Percentiles rank a stretch among this genome's conserved stretches.
These are phyloP conservation scores for Candida morakotiae DNA, from an alignment of 805 yeast species.

Conservation along the genomic window DNA sequence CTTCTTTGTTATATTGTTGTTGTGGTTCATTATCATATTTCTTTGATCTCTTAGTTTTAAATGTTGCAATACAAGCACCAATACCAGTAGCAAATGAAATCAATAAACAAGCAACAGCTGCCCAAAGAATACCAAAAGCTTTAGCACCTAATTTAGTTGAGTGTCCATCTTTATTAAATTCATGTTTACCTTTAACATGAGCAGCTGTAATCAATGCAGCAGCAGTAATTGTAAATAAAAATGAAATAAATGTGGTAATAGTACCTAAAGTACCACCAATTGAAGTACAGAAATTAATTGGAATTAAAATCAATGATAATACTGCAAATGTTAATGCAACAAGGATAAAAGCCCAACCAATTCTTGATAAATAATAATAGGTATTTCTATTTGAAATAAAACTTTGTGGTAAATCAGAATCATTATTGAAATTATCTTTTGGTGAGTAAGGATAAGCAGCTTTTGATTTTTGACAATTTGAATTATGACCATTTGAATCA, in stretches of 20 bases:
- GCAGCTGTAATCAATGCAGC: constrained; percentile 51
- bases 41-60: not conserved
- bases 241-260: constrained; percentile 17
- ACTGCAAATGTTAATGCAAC: constrained; percentile 62
- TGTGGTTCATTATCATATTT: not conserved
- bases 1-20: constrained; percentile 3
- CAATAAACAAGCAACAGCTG: constrained; percentile 23
- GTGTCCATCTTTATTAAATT: constrained; percentile 41
- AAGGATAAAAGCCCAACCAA: constrained; percentile 24
- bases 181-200: constrained; percentile 49
- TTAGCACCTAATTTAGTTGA: constrained; percentile 43
- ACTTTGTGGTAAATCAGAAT: constrained; percentile 41
- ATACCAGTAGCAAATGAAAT: constrained; percentile 9
- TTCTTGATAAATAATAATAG: constrained; percentile 62
- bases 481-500: constrained; percentile 11
- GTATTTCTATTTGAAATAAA: constrained; percentile 47
- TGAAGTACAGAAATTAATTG: constrained; percentile 6
- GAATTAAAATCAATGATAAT: constrained; percentile 24
- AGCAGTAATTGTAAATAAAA: constrained; percentile 42
- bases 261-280: constrained; percentile 5
- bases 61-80: constrained; percentile 6
- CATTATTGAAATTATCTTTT: constrained; percentile 19
- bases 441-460: constrained; percentile 33
- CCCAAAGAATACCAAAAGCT: constrained; percentile 64
- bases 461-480: constrained; percentile 14